Percentiles rank a stretch among this genome's conserved stretches.
Evolutionary conservation across 106 monocot species (phyloP).

Genomic region (Apostasia shenzhenica): DNA sequence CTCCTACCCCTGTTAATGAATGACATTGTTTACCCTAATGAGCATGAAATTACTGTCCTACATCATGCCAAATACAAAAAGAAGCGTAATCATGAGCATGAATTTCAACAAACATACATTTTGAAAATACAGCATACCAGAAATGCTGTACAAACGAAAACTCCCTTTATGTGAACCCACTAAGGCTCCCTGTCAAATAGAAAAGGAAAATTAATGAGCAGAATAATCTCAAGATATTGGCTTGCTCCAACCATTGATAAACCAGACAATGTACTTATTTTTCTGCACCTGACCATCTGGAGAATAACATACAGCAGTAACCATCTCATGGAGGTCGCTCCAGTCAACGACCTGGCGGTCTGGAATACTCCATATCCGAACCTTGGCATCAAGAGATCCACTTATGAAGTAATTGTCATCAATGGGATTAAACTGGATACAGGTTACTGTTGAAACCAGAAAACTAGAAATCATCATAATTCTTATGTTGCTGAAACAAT

Average conservation of each 20-base stretch:
- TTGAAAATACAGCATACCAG: constrained; percentile 35
- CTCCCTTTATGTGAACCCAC: constrained; percentile 94
- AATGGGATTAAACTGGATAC: constrained; percentile 93
- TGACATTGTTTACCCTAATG: too few species aligned
- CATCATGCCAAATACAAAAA: too few species aligned
- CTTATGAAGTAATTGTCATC: constrained; percentile 95
- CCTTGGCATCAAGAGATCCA: constrained; percentile 92
- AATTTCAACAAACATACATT: background rate
- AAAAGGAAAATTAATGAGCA: background rate
- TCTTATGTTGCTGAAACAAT: too few species aligned
- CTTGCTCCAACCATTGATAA: background rate
- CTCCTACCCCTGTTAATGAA: too few species aligned
- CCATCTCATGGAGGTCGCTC: constrained; percentile 88
- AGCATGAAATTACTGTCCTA: too few species aligned
- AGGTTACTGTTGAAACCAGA: constrained; percentile 54
- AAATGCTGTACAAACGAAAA: constrained; percentile 65
- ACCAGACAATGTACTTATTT: background rate
- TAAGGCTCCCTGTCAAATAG: constrained; percentile 61
- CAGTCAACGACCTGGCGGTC: constrained; percentile 88
- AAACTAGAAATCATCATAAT: too few species aligned
- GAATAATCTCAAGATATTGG: too few species aligned
- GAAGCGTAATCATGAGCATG: background rate
- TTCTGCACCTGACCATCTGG: constrained; percentile 80
- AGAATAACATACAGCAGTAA: constrained; percentile 84
- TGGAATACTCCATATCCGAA: constrained; percentile 89